Percentiles rank a stretch among this genome's conserved stretches.
Conservation (phyloP, 2,329 filamentous ascomycete species). For the Pleochaeta shiraiana region DNA sequence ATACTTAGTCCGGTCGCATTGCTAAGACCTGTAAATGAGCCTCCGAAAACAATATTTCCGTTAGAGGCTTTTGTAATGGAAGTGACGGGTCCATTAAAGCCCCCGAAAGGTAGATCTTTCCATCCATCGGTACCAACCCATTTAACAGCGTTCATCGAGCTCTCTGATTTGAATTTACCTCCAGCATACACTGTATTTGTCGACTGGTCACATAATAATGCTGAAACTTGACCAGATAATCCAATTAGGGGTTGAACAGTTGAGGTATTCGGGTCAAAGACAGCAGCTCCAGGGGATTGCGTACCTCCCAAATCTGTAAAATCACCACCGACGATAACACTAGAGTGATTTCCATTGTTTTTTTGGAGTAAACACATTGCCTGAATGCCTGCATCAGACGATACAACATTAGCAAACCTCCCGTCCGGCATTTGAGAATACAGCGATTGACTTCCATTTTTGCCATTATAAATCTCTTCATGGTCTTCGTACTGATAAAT, state of each 20-base stretch:
- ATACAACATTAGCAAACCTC: conserved; percentile 49
- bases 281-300: conserved; percentile 54
- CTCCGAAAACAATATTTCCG: conserved; percentile 80
- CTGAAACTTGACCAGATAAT: conserved; percentile 60
- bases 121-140: conserved; percentile 51
- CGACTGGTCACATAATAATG: conserved; percentile 60
- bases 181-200: conserved; percentile 75
- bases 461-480: conserved; percentile 39
- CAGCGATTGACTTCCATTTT: conserved; percentile 63
- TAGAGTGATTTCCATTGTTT: conserved; percentile 42
- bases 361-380: conserved; percentile 66
- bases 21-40: conserved; percentile 69
- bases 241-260: conserved; percentile 55
- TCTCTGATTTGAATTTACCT: conserved; percentile 56
- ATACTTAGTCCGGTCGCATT: conserved; percentile 49
- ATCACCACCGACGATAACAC: conserved; percentile 76
- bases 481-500: conserved; percentile 74
- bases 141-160: conserved; percentile 76
- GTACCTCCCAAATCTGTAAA: conserved; percentile 75
- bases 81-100: conserved; percentile 81
- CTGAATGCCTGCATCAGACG: conserved; percentile 65
- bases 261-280: conserved; percentile 55
- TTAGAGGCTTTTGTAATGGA: conserved; percentile 64
- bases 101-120: conserved; percentile 68
- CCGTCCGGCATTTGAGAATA: conserved; percentile 71